These are phyloP conservation scores for Vinca major DNA, from an alignment of 305 asterid species.

Conservation along the genomic window DNA sequence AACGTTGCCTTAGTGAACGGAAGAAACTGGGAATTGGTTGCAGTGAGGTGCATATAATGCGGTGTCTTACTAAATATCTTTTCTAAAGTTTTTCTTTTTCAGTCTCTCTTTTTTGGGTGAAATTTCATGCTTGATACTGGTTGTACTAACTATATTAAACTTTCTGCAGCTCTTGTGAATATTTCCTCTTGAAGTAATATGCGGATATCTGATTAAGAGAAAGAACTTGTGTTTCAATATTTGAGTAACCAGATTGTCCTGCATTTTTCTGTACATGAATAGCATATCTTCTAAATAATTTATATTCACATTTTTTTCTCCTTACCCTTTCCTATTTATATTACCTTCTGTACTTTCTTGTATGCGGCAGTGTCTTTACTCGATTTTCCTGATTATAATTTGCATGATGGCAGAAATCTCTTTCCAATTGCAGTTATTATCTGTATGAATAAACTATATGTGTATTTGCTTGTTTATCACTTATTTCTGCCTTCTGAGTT, in stretches of 20 bases:
- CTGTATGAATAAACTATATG: neutral
- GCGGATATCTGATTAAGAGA: neutral
- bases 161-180: too few species aligned
- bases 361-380: neutral
- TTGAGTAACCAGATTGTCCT: neutral
- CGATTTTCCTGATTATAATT: neutral
- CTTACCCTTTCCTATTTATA: too few species aligned
- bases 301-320: neutral
- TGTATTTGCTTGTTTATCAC: neutral
- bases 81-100: too few species aligned
- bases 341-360: too few species aligned
- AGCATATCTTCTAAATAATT: neutral
- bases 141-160: too few species aligned
- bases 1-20: slow-evolving; percentile 45
- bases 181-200: neutral
- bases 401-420: neutral
- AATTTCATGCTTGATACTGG: too few species aligned
- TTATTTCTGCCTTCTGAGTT: neutral
- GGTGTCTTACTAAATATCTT: neutral
- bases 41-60: slow-evolving; percentile 34
- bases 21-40: slow-evolving; percentile 47
- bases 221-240: too few species aligned
- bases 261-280: neutral
- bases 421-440: neutral
- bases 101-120: too few species aligned